Percentiles rank a stretch among this genome's conserved stretches.
These are phyloP conservation scores for Zasmidium angulare DNA, from an alignment of 2,329 filamentous ascomycete genomes.

Conservation along the genomic window DNA sequence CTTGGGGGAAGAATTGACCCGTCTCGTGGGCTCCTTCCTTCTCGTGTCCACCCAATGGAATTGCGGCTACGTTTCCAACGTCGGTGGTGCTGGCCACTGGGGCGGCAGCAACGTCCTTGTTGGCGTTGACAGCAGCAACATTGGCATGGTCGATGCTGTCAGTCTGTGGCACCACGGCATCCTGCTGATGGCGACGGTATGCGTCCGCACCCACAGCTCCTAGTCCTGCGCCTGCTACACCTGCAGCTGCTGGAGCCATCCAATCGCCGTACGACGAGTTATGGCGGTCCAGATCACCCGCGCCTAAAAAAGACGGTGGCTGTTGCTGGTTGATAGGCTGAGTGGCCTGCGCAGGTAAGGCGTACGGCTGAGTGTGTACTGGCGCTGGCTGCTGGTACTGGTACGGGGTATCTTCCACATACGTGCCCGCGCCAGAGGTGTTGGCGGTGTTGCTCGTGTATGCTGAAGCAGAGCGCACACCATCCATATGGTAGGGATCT, in stretches of 20 bases:
- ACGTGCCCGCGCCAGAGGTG: slow-evolving; percentile 1
- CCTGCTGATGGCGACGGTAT: slow-evolving; percentile 24
- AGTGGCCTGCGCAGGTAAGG: slow-evolving; percentile 21
- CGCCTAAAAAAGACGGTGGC: slow-evolving; percentile 28
- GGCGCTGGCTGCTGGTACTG: slow-evolving; percentile 30
- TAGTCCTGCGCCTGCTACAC: slow-evolving; percentile 43
- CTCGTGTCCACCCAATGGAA: slow-evolving; percentile 33
- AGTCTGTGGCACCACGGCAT: neutral
- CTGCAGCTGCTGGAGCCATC: slow-evolving; percentile 52
- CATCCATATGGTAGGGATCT: slow-evolving; percentile 32
- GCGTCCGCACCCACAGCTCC: slow-evolving; percentile 32
- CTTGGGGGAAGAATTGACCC: slow-evolving; percentile 50
- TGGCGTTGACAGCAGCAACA: neutral
- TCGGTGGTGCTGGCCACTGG: neutral
- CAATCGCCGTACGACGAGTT: slow-evolving; percentile 51
- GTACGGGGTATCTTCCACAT: slow-evolving; percentile 12
- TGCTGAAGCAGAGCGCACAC: slow-evolving; percentile 2
- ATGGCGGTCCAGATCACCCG: slow-evolving; percentile 19
- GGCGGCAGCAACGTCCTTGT: neutral
- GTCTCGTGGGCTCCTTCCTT: slow-evolving; percentile 35
- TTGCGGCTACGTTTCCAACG: slow-evolving; percentile 6
- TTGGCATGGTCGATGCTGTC: neutral
- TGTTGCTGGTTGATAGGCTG: slow-evolving; percentile 24
- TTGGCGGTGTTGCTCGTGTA: neutral
- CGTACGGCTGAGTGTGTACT: slow-evolving; percentile 25